Base-by-base conservation (phyloP, 2,329 filamentous ascomycete species). In the Hysterium pulicare region DNA sequence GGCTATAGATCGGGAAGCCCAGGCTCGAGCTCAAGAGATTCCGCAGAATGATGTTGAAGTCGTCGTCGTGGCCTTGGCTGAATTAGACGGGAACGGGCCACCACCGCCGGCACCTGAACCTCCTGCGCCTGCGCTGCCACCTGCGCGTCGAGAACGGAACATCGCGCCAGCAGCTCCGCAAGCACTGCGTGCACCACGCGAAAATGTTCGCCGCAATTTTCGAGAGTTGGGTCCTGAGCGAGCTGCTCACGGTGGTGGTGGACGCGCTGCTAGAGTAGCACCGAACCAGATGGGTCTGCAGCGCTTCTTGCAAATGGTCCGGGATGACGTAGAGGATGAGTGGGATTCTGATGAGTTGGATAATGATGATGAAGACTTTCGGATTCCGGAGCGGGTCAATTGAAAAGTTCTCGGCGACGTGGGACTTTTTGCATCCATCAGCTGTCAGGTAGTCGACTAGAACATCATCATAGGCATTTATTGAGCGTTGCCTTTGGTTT, bases 281-380 rank as follows among this genome's bases (percentile, higher is more conserved):
- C 16, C 17, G 10, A 30, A 39, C 19, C 23, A 17, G 26, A 30
- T 39, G 23, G 64, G 73, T 7, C 58, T 81, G 3, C 72, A 76
- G 52, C 62, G 74, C 21, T 80, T 80, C 49, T 50, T 80, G 26
- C 68, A 73, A 32, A 59, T 80, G 42, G 77, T 75, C 5, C 57
- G 66, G 42, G 66, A 74, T 39, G 77, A 81, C 46, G 69, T 73
- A 32, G 77, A 81, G 58, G 77, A 80, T 49, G 77, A 72, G 44
- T 81, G 77, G 77, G 76, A 80, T 48, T 79, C 75, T 47, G 77
- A 81, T 54, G 77, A 79, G 52, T 49, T 80, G 38, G 74, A 77
- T 42, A 61, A 58, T 21, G 55, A 53, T 8, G 46, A 45, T 38
- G 38, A 40, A 17, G 38, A 40, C 10, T 40, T 40, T 40, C n/a